Base-by-base conservation (phyloP, 768 basidiomycete species). In the Hypsizygus marmoreus region DNA sequence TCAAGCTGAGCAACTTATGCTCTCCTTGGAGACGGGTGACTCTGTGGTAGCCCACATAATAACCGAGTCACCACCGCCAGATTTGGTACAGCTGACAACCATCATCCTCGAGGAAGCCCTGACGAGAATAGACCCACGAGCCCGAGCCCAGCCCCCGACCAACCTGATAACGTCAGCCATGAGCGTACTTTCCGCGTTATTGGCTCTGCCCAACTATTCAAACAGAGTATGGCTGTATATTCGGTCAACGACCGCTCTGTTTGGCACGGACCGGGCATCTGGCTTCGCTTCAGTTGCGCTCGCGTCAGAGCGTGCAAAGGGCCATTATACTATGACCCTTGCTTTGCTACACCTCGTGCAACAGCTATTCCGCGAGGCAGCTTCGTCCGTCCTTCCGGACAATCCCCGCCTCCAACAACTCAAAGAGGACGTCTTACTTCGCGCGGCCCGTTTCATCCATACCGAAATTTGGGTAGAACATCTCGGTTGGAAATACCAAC, bases 401-500 rank as follows among this genome's bases (percentile, higher is more conserved):
- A 82, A 82, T 37, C 63, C 77, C 5, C 80, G 79, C 24, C 73
- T 86, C 25, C 82, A 77, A 40, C 82, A 82, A 55, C 69, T 93
- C 43, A 93, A 93, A 59, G 88, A 90, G 56, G 89, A 91, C 47
- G 91, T 94, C 4, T 73, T 95, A 17, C 67, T 88, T 37, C 82
- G 89, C 25, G 91, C 89, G 0, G 74, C 82, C 10, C 74, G 75
- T 4, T 91, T 94, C 51, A 78, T 95, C 7, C 90, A 93, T 56
- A 79, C 81, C 6, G 89, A 95, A 61, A 82, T 95, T 14, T 97
- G 94, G 94, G 79, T 86, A 1, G 86, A 88, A 55, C 88, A 91
- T 62, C 62, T 82, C 29, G 80, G 82, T 2, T 97, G 94, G 94
- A 88, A 89, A 61, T 97, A 93, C 53, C 71, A 73, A 4, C 85